Percentiles rank a stretch among this genome's conserved stretches.
Conservation (phyloP, 2,329 filamentous ascomycete genomes). For the Talaromyces sp. region DNA sequence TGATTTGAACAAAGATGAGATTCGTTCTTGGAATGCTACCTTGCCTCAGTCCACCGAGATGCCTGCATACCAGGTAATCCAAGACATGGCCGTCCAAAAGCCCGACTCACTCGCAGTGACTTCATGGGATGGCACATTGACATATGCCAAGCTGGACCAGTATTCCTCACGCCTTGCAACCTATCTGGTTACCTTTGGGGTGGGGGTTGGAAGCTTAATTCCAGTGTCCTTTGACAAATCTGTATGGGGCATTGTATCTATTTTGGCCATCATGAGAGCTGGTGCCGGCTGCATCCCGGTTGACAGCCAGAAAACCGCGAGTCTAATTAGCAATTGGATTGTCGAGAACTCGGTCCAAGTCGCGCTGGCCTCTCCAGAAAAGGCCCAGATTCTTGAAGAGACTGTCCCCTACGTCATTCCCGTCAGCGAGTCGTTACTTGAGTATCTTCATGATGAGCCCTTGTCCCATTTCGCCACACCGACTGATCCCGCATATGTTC, state of each 20-base stretch:
- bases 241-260: conserved; percentile 32
- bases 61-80: conserved; percentile 34
- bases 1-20: conserved; percentile 33
- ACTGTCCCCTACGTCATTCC: conserved; percentile 44
- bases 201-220: conserved; percentile 30
- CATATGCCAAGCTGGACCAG: conserved; percentile 37
- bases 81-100: conserved; percentile 24
- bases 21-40: conserved; percentile 34
- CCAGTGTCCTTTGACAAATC: conserved; percentile 34
- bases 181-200: conserved; percentile 33
- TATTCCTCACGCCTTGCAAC: conserved; percentile 36
- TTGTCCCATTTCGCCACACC: conserved; percentile 8
- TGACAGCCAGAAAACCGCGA: conserved; percentile 35
- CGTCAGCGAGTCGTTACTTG: conserved; percentile 37
- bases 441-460: conserved; percentile 31
- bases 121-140: conserved; percentile 37
- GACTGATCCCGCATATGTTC: conserved; percentile 34
- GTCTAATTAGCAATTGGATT: conserved; percentile 41
- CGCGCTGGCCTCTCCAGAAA: conserved; percentile 42
- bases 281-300: conserved; percentile 40
- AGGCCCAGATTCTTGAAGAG: conserved; percentile 44
- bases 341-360: conserved; percentile 44
- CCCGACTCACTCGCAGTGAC: conserved; percentile 33
- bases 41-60: conserved; percentile 25
- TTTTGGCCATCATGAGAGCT: conserved; percentile 33